Evolutionary conservation across 495 filamentous ascomycete species (phyloP), one percentile per base, ranked within the genome.

Genomic region (Xylaria acuta): DNA sequence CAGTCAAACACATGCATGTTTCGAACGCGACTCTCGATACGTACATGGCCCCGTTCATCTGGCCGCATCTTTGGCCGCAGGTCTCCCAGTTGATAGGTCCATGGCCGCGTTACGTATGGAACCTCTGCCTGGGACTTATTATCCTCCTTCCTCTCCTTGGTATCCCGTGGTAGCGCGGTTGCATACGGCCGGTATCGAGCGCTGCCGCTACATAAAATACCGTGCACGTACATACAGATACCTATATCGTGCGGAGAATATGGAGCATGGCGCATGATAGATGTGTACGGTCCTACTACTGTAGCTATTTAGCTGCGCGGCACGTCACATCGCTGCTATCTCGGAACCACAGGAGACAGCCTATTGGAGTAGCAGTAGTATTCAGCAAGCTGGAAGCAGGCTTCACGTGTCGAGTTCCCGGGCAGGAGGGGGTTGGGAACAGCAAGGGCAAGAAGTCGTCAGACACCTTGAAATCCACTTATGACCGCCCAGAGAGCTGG

Each of bases 1-100:
- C 14, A 81, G 88, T 92, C 81, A 81, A 84, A 53, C 18, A 67
- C 64, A 53, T 67, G 64, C 64, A 41, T 67, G 45, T 38, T 30
- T 53, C 30, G 45, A 45, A 38, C 54, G 64, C 20, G 54, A 67
- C 64, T 53, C 45, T 54, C 9, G 41, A 51, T 53, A 22, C 18
- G 45, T 53, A 68, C 47, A 43, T 58, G 65, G 32, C 40, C 36
- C 49, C 38, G 32, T 64, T 27, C 36, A 38, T 64, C 40, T 47
- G 38, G 20, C 43, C 54, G 56, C 36, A 32, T 54, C 5, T 8
- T 8, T 4, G 38, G 30, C 22, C 20, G 67, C 67, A 69, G 32
- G 16, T 56, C 51, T 56, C 49, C 18, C 34, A 20, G 12, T 43
- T 40, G 65, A 67, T 67, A 67, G 67, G 53, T 40, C 34, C 45